Conservation (phyloP, 495 filamentous ascomycete species). For the Annulohypoxylon moriforme region DNA sequence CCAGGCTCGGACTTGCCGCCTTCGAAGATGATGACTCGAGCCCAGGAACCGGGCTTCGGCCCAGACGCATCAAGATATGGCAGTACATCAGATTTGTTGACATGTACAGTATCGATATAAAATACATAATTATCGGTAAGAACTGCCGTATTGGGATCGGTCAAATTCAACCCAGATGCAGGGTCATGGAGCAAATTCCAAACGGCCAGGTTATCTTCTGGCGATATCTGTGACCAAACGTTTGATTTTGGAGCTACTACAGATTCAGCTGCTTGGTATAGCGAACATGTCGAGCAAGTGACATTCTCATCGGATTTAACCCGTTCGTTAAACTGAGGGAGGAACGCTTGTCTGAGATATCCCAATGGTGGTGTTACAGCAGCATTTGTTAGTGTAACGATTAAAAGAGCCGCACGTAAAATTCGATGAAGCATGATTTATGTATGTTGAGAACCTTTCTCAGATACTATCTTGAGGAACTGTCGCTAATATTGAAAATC, state of each 20-base stretch:
- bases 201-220: constrained; percentile 45
- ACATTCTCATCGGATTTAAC: neutral
- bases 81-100: constrained; percentile 65
- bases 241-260: constrained; percentile 45
- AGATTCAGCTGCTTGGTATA: constrained; percentile 29
- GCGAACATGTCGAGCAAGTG: constrained; percentile 22
- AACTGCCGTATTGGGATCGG: constrained; percentile 35
- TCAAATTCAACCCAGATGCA: constrained; percentile 48
- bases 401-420: neutral
- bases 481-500: neutral
- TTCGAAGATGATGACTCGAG: constrained; percentile 59
- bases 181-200: constrained; percentile 49
- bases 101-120: constrained; percentile 61
- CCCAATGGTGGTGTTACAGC: constrained; percentile 10
- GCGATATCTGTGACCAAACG: constrained; percentile 48
- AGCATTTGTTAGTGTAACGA: neutral
- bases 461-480: neutral
- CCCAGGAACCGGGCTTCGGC: constrained; percentile 57
- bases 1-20: constrained; percentile 58
- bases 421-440: constrained; percentile 9
- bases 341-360: constrained; percentile 9
- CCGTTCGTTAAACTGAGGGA: constrained; percentile 8
- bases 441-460: neutral
- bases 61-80: constrained; percentile 58
- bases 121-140: constrained; percentile 52